Evolutionary conservation across 2,329 filamentous ascomycete genomes (phyloP).

Genomic region (Aspergillus flavus): DNA sequence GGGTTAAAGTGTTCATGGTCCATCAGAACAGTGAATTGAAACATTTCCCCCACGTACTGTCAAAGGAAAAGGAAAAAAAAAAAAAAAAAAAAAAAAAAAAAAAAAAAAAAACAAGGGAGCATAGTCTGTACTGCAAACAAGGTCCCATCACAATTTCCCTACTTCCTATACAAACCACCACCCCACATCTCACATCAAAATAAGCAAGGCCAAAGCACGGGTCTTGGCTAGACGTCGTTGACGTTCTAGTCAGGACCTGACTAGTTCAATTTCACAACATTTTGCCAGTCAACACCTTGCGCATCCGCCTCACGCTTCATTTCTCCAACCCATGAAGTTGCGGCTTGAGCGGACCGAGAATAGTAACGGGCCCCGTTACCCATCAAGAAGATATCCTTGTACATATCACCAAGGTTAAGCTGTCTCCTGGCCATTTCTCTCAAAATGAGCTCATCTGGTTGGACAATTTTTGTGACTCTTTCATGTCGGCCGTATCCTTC

Average conservation of each 20-base stretch:
- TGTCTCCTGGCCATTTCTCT: slow-evolving; percentile 57
- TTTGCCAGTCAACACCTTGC: slow-evolving; percentile 6
- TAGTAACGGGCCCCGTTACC: not conserved
- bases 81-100: not conserved
- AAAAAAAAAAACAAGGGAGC: not conserved
- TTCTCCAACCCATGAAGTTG: slow-evolving; percentile 12
- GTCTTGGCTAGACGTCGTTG: not conserved
- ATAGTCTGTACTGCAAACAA: not conserved
- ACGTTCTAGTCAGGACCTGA: not conserved
- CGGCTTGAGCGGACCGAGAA: not conserved
- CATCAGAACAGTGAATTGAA: not conserved
- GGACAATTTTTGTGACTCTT: slow-evolving; percentile 50
- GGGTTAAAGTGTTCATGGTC: not conserved
- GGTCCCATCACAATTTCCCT: not conserved
- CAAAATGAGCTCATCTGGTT: slow-evolving; percentile 62
- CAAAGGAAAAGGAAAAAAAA: not conserved
- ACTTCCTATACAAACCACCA: not conserved
- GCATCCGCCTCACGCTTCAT: slow-evolving; percentile 3
- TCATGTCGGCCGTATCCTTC: slow-evolving; percentile 37
- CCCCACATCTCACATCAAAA: not conserved
- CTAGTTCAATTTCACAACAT: slow-evolving; percentile 6
- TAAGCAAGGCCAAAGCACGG: not conserved
- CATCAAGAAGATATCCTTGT: slow-evolving; percentile 58
- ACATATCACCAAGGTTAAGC: slow-evolving; percentile 56
- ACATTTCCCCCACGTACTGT: not conserved